Percentiles rank a stretch among this genome's conserved stretches.
Evolutionary conservation across 257 asterid species (phyloP).

Genomic region (Pogostemon cablin): DNA sequence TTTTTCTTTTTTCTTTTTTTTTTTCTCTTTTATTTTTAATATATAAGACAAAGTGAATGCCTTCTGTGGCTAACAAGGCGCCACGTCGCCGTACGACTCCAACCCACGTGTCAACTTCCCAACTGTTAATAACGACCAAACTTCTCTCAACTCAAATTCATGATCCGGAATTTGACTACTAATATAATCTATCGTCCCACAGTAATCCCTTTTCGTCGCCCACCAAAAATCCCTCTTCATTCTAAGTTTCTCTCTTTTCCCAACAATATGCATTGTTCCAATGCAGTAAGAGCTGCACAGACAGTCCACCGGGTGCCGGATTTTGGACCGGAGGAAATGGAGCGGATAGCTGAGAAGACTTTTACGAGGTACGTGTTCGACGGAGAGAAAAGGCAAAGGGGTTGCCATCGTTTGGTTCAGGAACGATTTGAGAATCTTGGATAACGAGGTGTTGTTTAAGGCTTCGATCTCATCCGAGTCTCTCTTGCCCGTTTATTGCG

Average conservation of each 20-base stretch:
- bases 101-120: conserved; percentile 43
- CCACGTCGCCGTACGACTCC: conserved; percentile 43
- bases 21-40: too few relatives aligned
- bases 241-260: conserved; percentile 12
- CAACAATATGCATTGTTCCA: conserved; percentile 42
- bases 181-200: conserved; percentile 35
- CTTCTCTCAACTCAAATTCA: conserved; percentile 29
- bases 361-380: conserved; percentile 50
- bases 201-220: conserved; percentile 31
- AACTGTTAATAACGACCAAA: conserved; percentile 51
- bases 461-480: conserved; percentile 83
- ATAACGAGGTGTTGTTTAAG: conserved; percentile 74
- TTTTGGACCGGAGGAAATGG: conserved; percentile 59
- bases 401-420: conserved; percentile 91
- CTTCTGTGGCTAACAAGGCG: conserved; percentile 32
- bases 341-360: conserved; percentile 49
- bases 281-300: conserved; percentile 44
- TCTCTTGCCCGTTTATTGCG: conserved; percentile 83
- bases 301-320: conserved; percentile 64
- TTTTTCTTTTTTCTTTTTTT: not conserved
- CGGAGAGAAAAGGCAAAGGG: conserved; percentile 67
- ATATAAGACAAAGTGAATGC: conserved; percentile 18
- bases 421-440: conserved; percentile 82
- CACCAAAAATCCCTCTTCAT: conserved; percentile 22
- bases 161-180: conserved; percentile 38